Conservation (phyloP, 2,329 filamentous ascomycete species). For the Cordyceps fumosorosea region DNA sequence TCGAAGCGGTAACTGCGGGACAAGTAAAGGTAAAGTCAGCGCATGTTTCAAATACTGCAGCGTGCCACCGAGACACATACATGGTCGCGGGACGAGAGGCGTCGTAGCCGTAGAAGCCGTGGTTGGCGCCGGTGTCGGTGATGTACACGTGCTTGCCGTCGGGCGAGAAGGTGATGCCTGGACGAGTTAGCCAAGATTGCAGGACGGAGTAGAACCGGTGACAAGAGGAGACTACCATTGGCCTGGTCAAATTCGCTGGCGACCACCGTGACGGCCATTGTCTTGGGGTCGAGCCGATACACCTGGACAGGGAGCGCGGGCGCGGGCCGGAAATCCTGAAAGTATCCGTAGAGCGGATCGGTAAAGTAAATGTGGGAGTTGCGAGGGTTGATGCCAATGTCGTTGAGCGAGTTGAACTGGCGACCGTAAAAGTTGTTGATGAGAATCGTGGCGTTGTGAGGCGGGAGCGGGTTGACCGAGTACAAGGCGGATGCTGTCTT, state of each 20-base stretch:
- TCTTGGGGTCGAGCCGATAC: constrained; percentile 47
- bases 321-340: constrained; percentile 49
- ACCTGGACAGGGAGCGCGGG: constrained; percentile 52
- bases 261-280: constrained; percentile 45
- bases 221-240: constrained; percentile 35
- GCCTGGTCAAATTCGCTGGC: constrained; percentile 51
- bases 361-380: constrained; percentile 60
- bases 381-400: constrained; percentile 45
- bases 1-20: constrained; percentile 37
- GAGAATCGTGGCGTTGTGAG: constrained; percentile 28
- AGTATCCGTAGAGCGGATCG: constrained; percentile 52
- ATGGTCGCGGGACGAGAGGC: constrained; percentile 38
- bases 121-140: constrained; percentile 48
- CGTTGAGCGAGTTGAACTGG: constrained; percentile 55
- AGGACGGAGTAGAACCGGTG: not conserved
- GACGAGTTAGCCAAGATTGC: not conserved
- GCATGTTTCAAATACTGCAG: not conserved
- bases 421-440: constrained; percentile 55
- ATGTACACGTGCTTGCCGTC: constrained; percentile 47
- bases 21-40: not conserved
- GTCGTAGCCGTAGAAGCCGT: constrained; percentile 37
- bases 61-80: constrained; percentile 25
- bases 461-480: not conserved
- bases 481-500: constrained; percentile 14
- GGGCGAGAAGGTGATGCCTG: constrained; percentile 49